Conservation (phyloP, 2,329 filamentous ascomycete genomes). For the Cercospora brassicicola region DNA sequence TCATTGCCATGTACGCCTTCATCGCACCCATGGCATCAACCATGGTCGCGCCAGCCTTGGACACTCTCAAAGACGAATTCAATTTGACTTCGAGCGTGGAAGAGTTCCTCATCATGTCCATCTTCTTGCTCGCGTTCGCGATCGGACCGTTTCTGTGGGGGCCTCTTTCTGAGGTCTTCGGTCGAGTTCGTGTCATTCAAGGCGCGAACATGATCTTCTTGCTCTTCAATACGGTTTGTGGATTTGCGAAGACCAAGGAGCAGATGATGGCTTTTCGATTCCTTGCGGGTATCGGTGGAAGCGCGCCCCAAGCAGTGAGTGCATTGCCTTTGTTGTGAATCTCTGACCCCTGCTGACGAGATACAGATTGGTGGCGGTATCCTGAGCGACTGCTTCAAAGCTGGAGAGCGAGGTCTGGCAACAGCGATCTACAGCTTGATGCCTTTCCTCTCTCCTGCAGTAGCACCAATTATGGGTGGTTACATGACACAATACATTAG, state of each 20-base stretch:
- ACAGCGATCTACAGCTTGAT: conserved; percentile 36
- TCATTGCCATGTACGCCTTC: conserved; percentile 41
- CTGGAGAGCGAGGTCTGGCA: conserved; percentile 36
- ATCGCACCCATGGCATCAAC: conserved; percentile 38
- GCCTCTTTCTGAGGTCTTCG: conserved; percentile 36
- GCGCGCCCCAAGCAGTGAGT: conserved; percentile 36
- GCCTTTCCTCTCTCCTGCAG: conserved; percentile 34
- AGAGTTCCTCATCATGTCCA: conserved; percentile 35
- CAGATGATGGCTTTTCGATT: conserved; percentile 39
- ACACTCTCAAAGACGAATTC: conserved; percentile 32
- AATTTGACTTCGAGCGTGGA: conserved; percentile 29
- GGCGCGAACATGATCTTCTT: conserved; percentile 37
- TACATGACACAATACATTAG: conserved; percentile 62
- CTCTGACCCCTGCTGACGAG: conserved; percentile 6
- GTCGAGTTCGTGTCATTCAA: conserved; percentile 36
- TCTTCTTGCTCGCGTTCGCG: conserved; percentile 37
- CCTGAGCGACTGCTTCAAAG: conserved; percentile 34
- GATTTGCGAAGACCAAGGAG: conserved; percentile 35
- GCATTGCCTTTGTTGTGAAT: conserved; percentile 12
- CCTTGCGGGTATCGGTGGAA: conserved; percentile 36
- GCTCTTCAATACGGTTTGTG: conserved; percentile 37
- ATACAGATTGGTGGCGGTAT: conserved; percentile 32
- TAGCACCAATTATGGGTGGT: conserved; percentile 62
- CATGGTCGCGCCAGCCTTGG: conserved; percentile 38
- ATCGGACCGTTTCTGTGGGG: conserved; percentile 36